Conservation (phyloP, 2,329 filamentous ascomycete species). For the Colletotrichum eleusines region DNA sequence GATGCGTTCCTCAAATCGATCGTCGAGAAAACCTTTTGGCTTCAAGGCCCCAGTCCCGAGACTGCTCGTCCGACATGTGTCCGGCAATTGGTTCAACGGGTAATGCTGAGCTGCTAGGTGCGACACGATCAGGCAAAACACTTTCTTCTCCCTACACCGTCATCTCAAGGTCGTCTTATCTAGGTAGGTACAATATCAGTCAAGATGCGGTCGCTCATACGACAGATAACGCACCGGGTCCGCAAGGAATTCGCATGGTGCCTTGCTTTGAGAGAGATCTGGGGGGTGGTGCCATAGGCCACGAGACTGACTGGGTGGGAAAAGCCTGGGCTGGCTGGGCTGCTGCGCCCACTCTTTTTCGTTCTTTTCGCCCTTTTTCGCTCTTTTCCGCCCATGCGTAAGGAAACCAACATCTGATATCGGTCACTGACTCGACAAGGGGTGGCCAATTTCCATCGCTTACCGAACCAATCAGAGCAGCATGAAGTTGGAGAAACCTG, state of each 20-base stretch:
- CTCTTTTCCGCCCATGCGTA: constrained; percentile 5
- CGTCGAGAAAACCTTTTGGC: no score
- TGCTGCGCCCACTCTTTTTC: constrained; percentile 13
- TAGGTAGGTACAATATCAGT: background rate
- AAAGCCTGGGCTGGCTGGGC: background rate
- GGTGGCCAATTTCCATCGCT: constrained; percentile 44
- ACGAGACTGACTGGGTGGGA: constrained; percentile 13
- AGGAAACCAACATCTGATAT: constrained; percentile 52
- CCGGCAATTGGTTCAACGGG: constrained; percentile 21
- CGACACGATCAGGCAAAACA: background rate
- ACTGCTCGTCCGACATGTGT: constrained; percentile 15
- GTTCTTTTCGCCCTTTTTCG: background rate
- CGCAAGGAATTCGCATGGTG: no score
- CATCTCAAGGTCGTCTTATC: no score
- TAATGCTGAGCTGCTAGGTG: background rate
- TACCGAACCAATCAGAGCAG: constrained; percentile 50
- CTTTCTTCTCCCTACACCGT: background rate
- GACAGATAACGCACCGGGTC: background rate
- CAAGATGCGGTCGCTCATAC: background rate
- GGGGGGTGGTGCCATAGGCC: background rate
- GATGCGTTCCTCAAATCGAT: background rate
- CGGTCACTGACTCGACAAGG: constrained; percentile 50
- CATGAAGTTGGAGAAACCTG: constrained; percentile 51
- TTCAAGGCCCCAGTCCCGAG: background rate
- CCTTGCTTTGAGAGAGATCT: no score